Percentiles rank a stretch among this genome's conserved stretches.
phyloP scores from a whole-genome alignment of 2,329 filamentous ascomycete genomes.

The Tolypocladium nubicola region DNA sequence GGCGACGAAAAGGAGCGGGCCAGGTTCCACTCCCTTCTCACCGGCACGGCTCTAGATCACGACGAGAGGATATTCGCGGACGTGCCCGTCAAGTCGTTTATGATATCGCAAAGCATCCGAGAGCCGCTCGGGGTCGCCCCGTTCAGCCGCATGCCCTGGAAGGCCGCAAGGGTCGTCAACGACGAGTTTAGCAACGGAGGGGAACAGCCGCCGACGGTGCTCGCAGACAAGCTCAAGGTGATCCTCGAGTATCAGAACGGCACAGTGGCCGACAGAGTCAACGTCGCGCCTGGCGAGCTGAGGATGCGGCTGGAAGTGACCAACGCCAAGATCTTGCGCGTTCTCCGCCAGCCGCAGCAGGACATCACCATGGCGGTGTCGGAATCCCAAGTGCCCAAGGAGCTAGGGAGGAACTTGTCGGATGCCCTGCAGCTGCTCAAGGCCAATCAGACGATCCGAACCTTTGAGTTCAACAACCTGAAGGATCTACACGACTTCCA shows the following conservation, averaged over 20 bases:
- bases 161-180: slow-evolving; percentile 62
- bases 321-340: slow-evolving; percentile 49
- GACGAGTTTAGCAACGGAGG: slow-evolving; percentile 50
- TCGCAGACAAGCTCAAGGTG: slow-evolving; percentile 67
- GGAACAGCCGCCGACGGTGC: slow-evolving; percentile 54
- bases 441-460: slow-evolving; percentile 55
- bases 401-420: slow-evolving; percentile 51
- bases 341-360: slow-evolving; percentile 62
- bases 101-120: slow-evolving; percentile 44
- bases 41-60: slow-evolving; percentile 56
- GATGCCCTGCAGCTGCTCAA: slow-evolving; percentile 52
- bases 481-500: slow-evolving; percentile 71
- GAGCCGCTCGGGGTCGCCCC: slow-evolving; percentile 38
- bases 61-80: slow-evolving; percentile 64
- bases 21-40: slow-evolving; percentile 60
- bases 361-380: slow-evolving; percentile 70
- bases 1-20: slow-evolving; percentile 60
- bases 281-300: slow-evolving; percentile 66
- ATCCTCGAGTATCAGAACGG: slow-evolving; percentile 67
- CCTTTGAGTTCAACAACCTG: slow-evolving; percentile 55
- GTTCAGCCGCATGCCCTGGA: slow-evolving; percentile 49
- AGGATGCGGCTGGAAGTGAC: slow-evolving; percentile 54
- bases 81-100: slow-evolving; percentile 53
- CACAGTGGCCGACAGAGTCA: slow-evolving; percentile 73
- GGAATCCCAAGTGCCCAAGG: slow-evolving; percentile 52